These are phyloP conservation scores for Hordeum pubiflorum DNA, from an alignment of 202 grass and related monocot genomes.

Conservation along the genomic window DNA sequence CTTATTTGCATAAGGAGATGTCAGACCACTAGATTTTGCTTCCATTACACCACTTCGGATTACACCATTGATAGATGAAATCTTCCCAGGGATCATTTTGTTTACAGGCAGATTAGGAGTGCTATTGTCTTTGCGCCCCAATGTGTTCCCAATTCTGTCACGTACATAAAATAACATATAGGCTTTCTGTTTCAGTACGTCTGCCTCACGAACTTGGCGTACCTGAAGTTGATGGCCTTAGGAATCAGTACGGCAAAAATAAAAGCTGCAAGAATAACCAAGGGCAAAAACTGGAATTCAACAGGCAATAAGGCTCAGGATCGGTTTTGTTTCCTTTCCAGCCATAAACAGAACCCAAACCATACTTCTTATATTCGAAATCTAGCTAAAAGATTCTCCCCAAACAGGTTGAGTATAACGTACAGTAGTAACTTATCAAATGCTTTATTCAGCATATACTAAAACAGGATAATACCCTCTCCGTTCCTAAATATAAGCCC, in stretches of 20 bases:
- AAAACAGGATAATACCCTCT: neutral
- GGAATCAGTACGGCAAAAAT: slow-evolving; percentile 21
- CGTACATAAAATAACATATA: slow-evolving; percentile 98
- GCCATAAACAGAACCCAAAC: neutral
- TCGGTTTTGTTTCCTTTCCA: neutral
- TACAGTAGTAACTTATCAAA: neutral
- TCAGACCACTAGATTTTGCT: slow-evolving; percentile 18
- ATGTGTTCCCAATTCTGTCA: slow-evolving; percentile 51
- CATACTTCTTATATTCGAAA: neutral
- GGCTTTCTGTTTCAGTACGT: slow-evolving; percentile 80
- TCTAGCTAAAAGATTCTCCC: neutral
- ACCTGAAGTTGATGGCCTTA: slow-evolving; percentile 52
- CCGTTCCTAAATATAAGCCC: too few species aligned
- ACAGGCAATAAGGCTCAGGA: neutral
- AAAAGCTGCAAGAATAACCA: neutral
- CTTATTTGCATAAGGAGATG: slow-evolving; percentile 14
- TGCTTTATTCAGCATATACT: neutral
- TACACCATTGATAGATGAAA: slow-evolving; percentile 33
- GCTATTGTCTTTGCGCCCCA: slow-evolving; percentile 16
- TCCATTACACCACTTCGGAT: slow-evolving; percentile 5
- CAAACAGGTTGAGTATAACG: neutral
- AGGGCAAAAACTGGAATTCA: neutral
- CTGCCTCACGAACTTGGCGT: slow-evolving; percentile 77
- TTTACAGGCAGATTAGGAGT: slow-evolving; percentile 34
- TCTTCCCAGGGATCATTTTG: slow-evolving; percentile 33